Base-by-base conservation (phyloP, 148 eudicot genomes). In the Rhododendron williamsianum region DNA sequence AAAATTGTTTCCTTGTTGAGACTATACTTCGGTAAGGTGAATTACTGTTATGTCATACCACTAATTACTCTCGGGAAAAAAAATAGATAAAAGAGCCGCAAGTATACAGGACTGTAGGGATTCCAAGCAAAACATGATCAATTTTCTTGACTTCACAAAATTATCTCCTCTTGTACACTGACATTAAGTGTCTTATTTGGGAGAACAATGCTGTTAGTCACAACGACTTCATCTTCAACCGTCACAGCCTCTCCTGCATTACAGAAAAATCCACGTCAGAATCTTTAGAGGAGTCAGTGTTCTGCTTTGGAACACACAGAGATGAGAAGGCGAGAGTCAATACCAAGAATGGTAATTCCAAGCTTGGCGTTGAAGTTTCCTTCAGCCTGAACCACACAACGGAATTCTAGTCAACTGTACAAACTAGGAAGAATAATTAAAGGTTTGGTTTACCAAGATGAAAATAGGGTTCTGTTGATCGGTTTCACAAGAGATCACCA, bases 91-190 rank as follows among this genome's bases (percentile, higher is more conserved):
- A 25, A 52, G 13, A 51, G 58, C 65, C 49, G 23, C 36, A 51
- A 56, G 13, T 12, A 81, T 19, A 81, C 67, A 54, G 43, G 65
- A 52, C 41, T 5, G 30, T 27, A 35, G 4, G 69, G 46, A 81
- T 16, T 21, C 10, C 71, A 10, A 8, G 85, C 49, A 5, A 25
- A 19, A 73, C 19, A 35, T 35, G 76, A 71, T 71, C 51, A 12
- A 49, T 45, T 67, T 67, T 9, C 65, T 49, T 25, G 4, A 65
- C 63, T 58, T 84, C 88, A 94, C 76, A 94, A 82, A 69, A 94
- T 89, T 10, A 94, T 93, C 82, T 93, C 98, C n/a, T 93, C 94
- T 84, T 92, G 98, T 83, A 95, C 95, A 85, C 98, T 93, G 30
- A 93, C 87, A 63, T 95, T 95, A 30, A 95, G 94, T 21, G 96